phyloP scores from a whole-genome alignment of 2,329 filamentous ascomycete species.

The Daldinia sp. region DNA sequence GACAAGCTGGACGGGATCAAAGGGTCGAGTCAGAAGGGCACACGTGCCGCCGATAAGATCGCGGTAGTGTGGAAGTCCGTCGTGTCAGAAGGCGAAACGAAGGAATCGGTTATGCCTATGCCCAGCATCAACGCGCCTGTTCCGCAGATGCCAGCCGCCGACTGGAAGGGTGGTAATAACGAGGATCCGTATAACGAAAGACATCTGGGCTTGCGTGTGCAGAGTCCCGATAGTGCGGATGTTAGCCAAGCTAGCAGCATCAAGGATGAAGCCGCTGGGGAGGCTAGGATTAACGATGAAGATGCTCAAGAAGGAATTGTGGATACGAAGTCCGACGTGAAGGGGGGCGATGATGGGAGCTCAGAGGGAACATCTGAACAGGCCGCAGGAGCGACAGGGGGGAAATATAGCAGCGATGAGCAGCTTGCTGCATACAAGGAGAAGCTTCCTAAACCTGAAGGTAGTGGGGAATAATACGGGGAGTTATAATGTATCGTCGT shows the following conservation, averaged over 20 bases:
- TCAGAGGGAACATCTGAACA: constrained; percentile 4
- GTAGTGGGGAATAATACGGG: constrained; percentile 29
- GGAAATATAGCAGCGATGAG: constrained; percentile 33
- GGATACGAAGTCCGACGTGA: constrained; percentile 37
- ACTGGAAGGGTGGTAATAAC: constrained; percentile 76
- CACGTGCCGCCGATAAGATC: constrained; percentile 82
- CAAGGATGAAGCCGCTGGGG: constrained; percentile 53
- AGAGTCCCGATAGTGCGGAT: constrained; percentile 73
- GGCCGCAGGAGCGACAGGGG: constrained; percentile 13
- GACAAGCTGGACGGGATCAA: constrained; percentile 92
- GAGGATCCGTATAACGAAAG: constrained; percentile 66
- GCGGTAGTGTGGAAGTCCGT: constrained; percentile 83
- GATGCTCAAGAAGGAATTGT: constrained; percentile 45
- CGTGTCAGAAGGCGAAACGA: constrained; percentile 42
- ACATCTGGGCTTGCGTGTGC: constrained; percentile 75
- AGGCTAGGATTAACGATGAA: constrained; percentile 30
- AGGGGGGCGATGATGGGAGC: constrained; percentile 24
- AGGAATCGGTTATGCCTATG: constrained; percentile 69
- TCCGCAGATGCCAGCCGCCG: constrained; percentile 74
- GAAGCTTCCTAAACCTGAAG: constrained; percentile 49
- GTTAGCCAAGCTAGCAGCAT: constrained; percentile 81
- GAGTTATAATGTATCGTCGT: constrained; percentile 3
- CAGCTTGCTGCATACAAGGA: constrained; percentile 47
- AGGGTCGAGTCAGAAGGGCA: constrained; percentile 85
- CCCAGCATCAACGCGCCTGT: constrained; percentile 76